These are phyloP conservation scores for Trypanosoma mega DNA, from an alignment of 208 protist genomes.

Conservation along the genomic window DNA sequence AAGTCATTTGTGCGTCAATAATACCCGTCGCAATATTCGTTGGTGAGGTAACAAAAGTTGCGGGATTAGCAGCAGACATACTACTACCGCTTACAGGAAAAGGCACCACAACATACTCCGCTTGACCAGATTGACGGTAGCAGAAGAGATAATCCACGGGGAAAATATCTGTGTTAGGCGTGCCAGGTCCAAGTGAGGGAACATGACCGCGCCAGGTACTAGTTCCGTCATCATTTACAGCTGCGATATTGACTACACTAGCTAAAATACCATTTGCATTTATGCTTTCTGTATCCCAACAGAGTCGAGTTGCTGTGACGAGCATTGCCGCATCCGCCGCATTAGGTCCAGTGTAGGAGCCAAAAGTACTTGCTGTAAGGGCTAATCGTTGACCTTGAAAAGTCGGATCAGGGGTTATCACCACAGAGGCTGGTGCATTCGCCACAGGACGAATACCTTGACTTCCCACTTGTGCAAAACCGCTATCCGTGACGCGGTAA, in stretches of 20 bases:
- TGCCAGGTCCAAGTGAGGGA: constrained; percentile 76
- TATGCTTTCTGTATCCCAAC: constrained; percentile 67
- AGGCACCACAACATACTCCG: constrained; percentile 82
- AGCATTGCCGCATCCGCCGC: constrained; percentile 67
- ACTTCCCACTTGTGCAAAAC: constrained; percentile 64
- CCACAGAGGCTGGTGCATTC: constrained; percentile 45
- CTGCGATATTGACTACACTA: constrained; percentile 24
- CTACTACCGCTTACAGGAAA: constrained; percentile 23
- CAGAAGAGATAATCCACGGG: constrained; percentile 74
- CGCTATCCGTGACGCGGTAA: constrained; percentile 74
- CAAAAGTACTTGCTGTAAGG: constrained; percentile 54
- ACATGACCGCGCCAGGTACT: constrained; percentile 63
- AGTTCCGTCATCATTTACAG: constrained; percentile 3
- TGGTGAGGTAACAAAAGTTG: constrained; percentile 56
- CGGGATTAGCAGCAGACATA: constrained; percentile 45
- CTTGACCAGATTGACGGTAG: constrained; percentile 66
- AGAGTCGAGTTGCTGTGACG: constrained; percentile 46
- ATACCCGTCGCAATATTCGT: constrained; percentile 24
- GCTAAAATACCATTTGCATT: constrained; percentile 36
- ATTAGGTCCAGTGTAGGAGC: constrained; percentile 18
- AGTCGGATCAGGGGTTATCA: constrained; percentile 33
- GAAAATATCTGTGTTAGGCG: constrained; percentile 38
- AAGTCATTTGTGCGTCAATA: constrained; percentile 49
- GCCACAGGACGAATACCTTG: constrained; percentile 29
- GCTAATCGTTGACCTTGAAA: constrained; percentile 81